These are phyloP conservation scores for Nitzschia palea DNA, from an alignment of 108 stramenopile genomes.

Conservation along the genomic window DNA sequence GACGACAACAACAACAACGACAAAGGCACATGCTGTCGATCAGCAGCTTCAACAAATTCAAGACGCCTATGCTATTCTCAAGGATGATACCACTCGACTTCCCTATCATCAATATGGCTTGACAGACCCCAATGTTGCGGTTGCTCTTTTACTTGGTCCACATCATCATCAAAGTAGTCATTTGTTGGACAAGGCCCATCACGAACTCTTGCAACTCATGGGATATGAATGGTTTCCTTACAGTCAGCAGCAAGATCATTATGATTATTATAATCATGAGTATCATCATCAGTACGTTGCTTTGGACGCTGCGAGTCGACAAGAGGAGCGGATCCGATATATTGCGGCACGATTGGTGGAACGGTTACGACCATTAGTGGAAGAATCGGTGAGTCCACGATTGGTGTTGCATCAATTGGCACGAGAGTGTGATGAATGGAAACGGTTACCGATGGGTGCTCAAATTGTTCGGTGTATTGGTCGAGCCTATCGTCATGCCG, in stretches of 20 bases:
- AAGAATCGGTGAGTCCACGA: conserved; percentile 49
- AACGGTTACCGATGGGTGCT: conserved; percentile 63
- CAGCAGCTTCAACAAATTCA: conserved; percentile 46
- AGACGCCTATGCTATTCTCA: conserved; percentile 73
- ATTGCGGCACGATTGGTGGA: conserved; percentile 61
- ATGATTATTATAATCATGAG: neutral
- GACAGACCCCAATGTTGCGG: conserved; percentile 48
- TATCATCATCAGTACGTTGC: neutral
- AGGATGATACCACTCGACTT: conserved; percentile 70
- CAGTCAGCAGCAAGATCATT: neutral
- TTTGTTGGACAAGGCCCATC: conserved; percentile 15
- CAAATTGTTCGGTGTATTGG: conserved; percentile 83
- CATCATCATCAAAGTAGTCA: neutral
- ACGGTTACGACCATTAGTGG: conserved; percentile 72
- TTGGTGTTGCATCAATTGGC: conserved; percentile 41
- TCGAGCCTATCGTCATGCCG: conserved; percentile 69
- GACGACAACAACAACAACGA: neutral
- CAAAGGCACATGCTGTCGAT: conserved; percentile 15
- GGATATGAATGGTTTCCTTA: conserved; percentile 26
- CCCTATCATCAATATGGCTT: conserved; percentile 77
- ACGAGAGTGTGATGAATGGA: conserved; percentile 57
- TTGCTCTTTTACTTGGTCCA: conserved; percentile 53
- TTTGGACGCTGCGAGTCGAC: neutral
- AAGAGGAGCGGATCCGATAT: conserved; percentile 41
- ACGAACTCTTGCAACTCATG: conserved; percentile 37